A percentile compares a stretch with the other conserved stretches of the same genome.
Conservation (phyloP, 1,139 yeast genomes). For the Wickerhamomyces sp. region DNA sequence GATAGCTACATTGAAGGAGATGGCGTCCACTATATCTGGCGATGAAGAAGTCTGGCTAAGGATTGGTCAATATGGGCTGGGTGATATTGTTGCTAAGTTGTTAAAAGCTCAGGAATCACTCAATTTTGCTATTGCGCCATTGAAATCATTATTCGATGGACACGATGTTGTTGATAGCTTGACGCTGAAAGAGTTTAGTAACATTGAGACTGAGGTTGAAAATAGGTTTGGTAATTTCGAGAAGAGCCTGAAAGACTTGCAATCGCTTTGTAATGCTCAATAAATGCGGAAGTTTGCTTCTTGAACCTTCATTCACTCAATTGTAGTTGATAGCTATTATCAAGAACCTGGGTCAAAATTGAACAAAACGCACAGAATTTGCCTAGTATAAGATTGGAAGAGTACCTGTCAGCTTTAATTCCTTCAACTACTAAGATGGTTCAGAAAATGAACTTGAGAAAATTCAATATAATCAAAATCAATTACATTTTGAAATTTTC, state of each 20-base stretch:
- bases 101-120: conserved; percentile 1
- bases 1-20: conserved; percentile 12
- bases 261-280: neutral
- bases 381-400: neutral
- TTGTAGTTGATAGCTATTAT: neutral
- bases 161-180: neutral
- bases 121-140: neutral
- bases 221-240: neutral
- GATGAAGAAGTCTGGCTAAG: neutral
- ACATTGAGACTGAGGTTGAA: neutral
- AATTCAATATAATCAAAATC: no score
- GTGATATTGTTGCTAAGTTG: neutral
- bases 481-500: no score
- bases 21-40: neutral
- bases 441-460: no score
- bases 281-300: neutral
- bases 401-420: no score
- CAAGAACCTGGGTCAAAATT: neutral
- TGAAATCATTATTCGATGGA: neutral
- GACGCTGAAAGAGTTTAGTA: neutral
- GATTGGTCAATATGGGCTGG: neutral
- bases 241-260: conserved; percentile 1
- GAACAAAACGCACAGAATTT: neutral
- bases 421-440: no score
- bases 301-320: neutral